phyloP scores from a whole-genome alignment of 352 stramenopile genomes.

The Globisporangium orthogonon region DNA sequence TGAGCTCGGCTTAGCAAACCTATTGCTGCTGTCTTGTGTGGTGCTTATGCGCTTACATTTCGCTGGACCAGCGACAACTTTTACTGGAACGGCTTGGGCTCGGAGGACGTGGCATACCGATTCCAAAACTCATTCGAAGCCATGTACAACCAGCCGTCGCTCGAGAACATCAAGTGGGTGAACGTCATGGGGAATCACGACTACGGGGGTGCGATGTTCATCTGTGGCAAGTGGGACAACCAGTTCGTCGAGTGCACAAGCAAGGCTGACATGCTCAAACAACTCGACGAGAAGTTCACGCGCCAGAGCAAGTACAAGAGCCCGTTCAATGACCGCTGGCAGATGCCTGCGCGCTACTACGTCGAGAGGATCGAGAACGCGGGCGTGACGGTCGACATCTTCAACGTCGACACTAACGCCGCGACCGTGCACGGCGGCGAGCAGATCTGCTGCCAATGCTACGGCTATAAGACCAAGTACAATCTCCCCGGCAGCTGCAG shows the following conservation, averaged over 20 bases:
- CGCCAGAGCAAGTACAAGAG: constrained; percentile 54
- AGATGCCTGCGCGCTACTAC: constrained; percentile 61
- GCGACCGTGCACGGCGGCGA: constrained; percentile 49
- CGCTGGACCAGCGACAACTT: constrained; percentile 35
- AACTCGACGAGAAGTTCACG: constrained; percentile 61
- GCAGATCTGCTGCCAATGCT: constrained; percentile 77
- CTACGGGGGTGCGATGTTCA: constrained; percentile 64
- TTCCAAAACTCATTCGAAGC: constrained; percentile 62
- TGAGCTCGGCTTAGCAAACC: not conserved
- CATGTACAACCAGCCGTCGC: constrained; percentile 44
- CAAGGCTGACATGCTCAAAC: constrained; percentile 51
- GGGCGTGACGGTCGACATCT: constrained; percentile 54
- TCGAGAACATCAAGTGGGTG: constrained; percentile 59
- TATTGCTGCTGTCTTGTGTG: not conserved
- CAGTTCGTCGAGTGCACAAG: constrained; percentile 52
- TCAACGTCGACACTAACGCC: constrained; percentile 63
- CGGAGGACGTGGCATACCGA: constrained; percentile 54
- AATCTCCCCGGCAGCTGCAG: constrained; percentile 29
- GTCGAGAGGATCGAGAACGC: constrained; percentile 36
- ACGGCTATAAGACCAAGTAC: constrained; percentile 62
- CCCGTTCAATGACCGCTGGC: constrained; percentile 59
- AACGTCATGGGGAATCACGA: constrained; percentile 74
- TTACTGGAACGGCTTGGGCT: constrained; percentile 69
- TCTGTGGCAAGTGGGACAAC: constrained; percentile 65
- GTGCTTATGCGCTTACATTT: not conserved